A percentile compares a stretch with the other conserved stretches of the same genome.
Evolutionary conservation across 768 basidiomycete genomes (phyloP).

Genomic region (Porphyrellus cyaneotinctus): DNA sequence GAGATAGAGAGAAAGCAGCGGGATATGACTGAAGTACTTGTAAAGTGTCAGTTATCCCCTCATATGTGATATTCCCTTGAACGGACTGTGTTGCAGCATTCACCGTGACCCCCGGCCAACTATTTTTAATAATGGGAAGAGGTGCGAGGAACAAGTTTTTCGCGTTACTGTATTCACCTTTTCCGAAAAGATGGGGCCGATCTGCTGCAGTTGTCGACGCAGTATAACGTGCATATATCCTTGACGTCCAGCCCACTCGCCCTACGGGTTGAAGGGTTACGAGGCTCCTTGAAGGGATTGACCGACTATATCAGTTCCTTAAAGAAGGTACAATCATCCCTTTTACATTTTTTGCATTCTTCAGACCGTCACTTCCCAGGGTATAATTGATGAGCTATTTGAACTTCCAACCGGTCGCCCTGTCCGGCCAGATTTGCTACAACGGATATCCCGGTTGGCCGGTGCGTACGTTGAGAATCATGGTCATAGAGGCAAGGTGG

Average conservation of each 20-base stretch:
- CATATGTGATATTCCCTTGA: not conserved
- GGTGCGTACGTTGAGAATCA: slow-evolving; percentile 59
- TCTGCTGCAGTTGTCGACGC: slow-evolving; percentile 53
- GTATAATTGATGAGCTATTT: slow-evolving; percentile 31
- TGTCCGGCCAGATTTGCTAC: slow-evolving; percentile 47
- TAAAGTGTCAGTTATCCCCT: slow-evolving; percentile 39
- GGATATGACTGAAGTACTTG: slow-evolving; percentile 46
- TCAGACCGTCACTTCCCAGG: slow-evolving; percentile 9
- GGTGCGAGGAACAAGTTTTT: slow-evolving; percentile 35
- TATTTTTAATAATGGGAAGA: slow-evolving; percentile 71
- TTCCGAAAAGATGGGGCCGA: slow-evolving; percentile 55
- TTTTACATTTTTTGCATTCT: not conserved
- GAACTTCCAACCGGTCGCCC: slow-evolving; percentile 43
- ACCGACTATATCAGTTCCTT: slow-evolving; percentile 43
- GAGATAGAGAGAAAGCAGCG: slow-evolving; percentile 47
- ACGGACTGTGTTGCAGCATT: slow-evolving; percentile 41
- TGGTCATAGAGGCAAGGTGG: slow-evolving; percentile 44
- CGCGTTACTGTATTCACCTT: slow-evolving; percentile 8
- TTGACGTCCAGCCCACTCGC: slow-evolving; percentile 53
- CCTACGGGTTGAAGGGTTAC: slow-evolving; percentile 56
- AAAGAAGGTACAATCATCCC: slow-evolving; percentile 39
- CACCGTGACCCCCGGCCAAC: slow-evolving; percentile 51
- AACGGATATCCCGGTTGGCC: slow-evolving; percentile 63
- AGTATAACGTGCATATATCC: slow-evolving; percentile 59
- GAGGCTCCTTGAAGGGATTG: slow-evolving; percentile 47